Percentiles rank a stretch among this genome's conserved stretches.
phyloP scores from a whole-genome alignment of 139 green algal genomes.

The Chlamydomonas urium region DNA sequence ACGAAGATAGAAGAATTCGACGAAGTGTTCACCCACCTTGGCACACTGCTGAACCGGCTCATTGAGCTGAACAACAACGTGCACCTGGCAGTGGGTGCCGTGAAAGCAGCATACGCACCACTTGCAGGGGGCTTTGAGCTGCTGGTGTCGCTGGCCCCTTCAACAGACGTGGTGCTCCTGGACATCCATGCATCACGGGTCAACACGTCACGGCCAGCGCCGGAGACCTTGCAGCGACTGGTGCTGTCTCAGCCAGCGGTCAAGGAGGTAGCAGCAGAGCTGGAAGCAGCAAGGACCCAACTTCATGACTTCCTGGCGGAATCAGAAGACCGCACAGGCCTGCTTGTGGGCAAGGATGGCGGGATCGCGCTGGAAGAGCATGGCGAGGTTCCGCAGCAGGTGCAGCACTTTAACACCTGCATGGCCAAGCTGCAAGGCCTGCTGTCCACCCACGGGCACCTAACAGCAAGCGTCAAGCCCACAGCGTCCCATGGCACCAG shows the following conservation, averaged over 20 bases:
- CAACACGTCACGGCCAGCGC: not conserved
- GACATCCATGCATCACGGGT: not conserved
- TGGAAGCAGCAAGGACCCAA: not conserved
- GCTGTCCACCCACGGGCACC: not conserved
- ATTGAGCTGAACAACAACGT: constrained; percentile 25
- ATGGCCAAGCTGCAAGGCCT: not conserved
- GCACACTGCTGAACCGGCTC: constrained; percentile 9
- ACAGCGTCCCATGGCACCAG: not conserved
- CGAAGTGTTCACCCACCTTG: not conserved
- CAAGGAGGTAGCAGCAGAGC: not conserved
- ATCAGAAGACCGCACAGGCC: not conserved
- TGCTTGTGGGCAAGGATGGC: constrained; percentile 1
- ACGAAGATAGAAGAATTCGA: constrained; percentile 17
- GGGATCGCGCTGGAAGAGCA: not conserved
- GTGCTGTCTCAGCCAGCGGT: not conserved
- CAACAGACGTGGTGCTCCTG: not conserved
- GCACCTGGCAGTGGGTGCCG: constrained; percentile 6
- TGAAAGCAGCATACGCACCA: constrained; percentile 14
- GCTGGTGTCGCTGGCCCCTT: not conserved
- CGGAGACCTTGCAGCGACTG: not conserved
- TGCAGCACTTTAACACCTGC: constrained; percentile 2
- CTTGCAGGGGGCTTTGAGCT: not conserved
- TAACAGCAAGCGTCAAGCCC: not conserved
- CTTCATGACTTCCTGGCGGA: constrained; percentile 1
- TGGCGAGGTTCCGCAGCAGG: not conserved